Base-by-base conservation (phyloP, 163 green algal genomes). In the Scenedesmus sp. region DNA sequence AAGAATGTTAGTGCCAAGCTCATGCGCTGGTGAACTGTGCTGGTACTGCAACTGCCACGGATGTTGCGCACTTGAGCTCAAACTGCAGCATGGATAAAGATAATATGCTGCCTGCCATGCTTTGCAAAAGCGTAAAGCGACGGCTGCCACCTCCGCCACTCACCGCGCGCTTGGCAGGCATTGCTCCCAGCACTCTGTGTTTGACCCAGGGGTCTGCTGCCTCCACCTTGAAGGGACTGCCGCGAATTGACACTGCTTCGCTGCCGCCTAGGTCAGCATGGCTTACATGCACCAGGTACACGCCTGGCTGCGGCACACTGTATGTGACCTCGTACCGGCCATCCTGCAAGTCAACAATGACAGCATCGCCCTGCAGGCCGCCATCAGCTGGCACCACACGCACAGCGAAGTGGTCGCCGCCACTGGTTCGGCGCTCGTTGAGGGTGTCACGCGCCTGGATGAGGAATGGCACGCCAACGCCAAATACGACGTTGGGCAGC, bases 361-460 rank as follows among this genome's bases (percentile, higher is more conserved):
- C 92, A 0, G 93, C 90, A 6, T 90, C 89, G 74, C 97, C 96
- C 77, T 96, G 86, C 34, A 95, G 55, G 18, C 95, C 94, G 87
- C 92, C 95, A 26, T 97, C 95, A 0, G 62, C 91, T 3, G 94
- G 95, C 16, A 95, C 90, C 13, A 97, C 94, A 0, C 74, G 87
- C 15, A 98, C 93, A 52, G 95, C 85, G 85, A 99, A 99, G 10
- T 91, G 77, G 91, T 99, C 97, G n/a, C 95, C 96, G 56, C 97
- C 97, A 66, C 89, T 96, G 82, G 87, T 95, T 73, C 97, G 95
- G 91, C 97, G 98, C 83, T 96, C 94, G 88, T 97, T 96, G 83
- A 94, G 94, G 56, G 97, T 98, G 94, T 98, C 97, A 85, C 96
- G 96, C 13, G 96, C 94, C 90, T 97, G 94, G 90, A 99, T 97